Base-by-base conservation (phyloP, 768 basidiomycete species). In the Erythrobasidium yunnanense region DNA sequence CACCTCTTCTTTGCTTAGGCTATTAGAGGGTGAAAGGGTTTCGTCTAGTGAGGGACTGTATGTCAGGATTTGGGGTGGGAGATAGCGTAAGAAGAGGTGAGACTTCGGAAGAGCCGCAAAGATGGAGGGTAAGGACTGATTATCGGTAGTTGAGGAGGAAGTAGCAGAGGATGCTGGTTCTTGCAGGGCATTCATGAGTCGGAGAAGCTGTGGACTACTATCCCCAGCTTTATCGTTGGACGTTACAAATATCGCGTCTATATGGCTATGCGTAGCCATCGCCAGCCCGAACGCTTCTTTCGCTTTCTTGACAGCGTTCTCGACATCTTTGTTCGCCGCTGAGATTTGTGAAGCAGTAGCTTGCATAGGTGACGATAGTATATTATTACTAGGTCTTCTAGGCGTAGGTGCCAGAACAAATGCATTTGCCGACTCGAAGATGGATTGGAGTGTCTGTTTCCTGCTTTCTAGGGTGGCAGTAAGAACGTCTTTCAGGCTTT, bases 71-170 rank as follows among this genome's bases (percentile, higher is more conserved):
- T 66, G 50, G 6, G 49, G 20, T 0, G 73, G 70, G 13, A 73
- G 70, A 32, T 73, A 70, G 0, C 69, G 68, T 2, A 55, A 2
- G 20, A 73, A 66, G 18, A 71, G 65, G 20, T 70, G 66, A 55
- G 66, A 55, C 62, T 71, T 72, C 0, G 73, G 68, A 6, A 73
- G 53, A 4, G 70, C 51, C 18, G 55, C 45, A 15, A 73, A 38
- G n/a, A 71, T 65, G 2, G 70, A 67, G 3, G 20, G 2, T 4
- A n/a, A 73, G 65, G 0, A 23, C 22, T 2, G n/a, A n/a, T n/a
- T n/a, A n/a, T 13, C 55, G 4, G 45, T 15, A 15, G 25, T 25
- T 51, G 49, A 7, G 49, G 11, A 8, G 49, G 13, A 51, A 51
- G 49, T 8, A 13, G 49, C 49, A 13, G 49, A 7, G 17, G 22